Evolutionary conservation across 1,139 yeast species (phyloP).

Genomic region (Taphrina pruni): DNA sequence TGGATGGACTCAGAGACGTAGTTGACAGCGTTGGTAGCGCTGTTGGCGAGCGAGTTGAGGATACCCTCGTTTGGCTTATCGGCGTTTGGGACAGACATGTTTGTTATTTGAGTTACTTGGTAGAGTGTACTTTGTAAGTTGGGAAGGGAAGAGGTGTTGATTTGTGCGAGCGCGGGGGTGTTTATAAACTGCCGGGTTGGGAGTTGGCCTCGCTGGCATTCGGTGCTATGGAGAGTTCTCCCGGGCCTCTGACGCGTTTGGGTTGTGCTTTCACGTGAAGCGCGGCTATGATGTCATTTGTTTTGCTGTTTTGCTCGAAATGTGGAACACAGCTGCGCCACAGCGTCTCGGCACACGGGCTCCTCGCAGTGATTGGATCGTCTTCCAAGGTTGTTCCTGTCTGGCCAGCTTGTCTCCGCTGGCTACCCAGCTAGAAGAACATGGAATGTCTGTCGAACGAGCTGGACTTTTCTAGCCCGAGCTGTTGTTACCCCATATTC

Average conservation of each 20-base stretch:
- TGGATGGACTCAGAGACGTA: conserved; percentile 37
- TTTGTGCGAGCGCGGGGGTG: conserved; percentile 28
- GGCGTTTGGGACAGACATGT: conserved; percentile 35
- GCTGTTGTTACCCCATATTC: neutral
- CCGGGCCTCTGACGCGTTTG: conserved; percentile 23
- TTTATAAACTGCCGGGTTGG: conserved; percentile 20
- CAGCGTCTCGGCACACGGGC: conserved; percentile 8
- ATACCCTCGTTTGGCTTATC: conserved; percentile 38
- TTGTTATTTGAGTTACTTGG: conserved; percentile 20
- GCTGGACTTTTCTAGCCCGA: neutral
- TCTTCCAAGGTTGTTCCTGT: neutral
- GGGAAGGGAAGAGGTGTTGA: neutral
- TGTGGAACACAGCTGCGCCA: conserved; percentile 16
- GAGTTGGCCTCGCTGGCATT: conserved; percentile 12
- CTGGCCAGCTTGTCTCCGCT: conserved; percentile 5
- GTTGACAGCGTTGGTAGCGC: conserved; percentile 36
- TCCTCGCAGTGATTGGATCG: conserved; percentile 4
- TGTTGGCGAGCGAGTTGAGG: conserved; percentile 27
- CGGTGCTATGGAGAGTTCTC: conserved; percentile 10
- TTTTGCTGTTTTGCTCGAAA: neutral
- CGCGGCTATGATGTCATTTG: conserved; percentile 22
- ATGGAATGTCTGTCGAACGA: neutral
- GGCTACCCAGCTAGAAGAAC: neutral
- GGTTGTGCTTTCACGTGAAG: conserved; percentile 16
- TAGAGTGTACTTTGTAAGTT: conserved; percentile 8